Percentiles rank a stretch among this genome's conserved stretches.
Conservation (phyloP, 768 basidiomycete genomes). For the Serendipita vermifera region DNA sequence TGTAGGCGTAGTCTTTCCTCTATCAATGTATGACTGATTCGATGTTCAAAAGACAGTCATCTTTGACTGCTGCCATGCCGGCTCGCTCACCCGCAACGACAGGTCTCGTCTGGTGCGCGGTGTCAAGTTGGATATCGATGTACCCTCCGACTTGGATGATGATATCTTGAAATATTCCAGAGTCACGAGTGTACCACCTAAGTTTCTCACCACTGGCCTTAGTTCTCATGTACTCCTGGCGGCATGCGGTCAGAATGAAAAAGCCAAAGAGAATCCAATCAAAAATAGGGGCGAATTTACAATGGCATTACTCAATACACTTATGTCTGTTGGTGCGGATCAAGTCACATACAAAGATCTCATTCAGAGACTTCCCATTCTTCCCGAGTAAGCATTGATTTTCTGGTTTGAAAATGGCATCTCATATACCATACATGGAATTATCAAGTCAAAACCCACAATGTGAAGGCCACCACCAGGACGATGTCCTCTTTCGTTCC, state of each 20-base stretch:
- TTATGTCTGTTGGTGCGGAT: conserved; percentile 36
- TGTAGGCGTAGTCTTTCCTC: conserved; percentile 18
- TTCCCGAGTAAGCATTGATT: conserved; percentile 3
- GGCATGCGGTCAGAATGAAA: conserved; percentile 42
- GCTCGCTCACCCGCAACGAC: conserved; percentile 24
- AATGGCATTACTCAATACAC: conserved; percentile 36
- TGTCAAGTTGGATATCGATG: too few species aligned
- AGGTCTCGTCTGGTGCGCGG: too few species aligned
- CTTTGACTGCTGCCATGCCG: conserved; percentile 52
- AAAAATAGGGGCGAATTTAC: conserved; percentile 56
- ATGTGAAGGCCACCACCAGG: conserved; percentile 37
- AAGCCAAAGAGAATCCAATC: conserved; percentile 46
- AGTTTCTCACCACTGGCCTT: conserved; percentile 33
- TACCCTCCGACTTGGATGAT: too few species aligned
- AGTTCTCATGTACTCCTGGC: conserved; percentile 41
- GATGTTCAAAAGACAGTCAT: conserved; percentile 36
- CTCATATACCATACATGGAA: too few species aligned
- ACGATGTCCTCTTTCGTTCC: conserved; percentile 41
- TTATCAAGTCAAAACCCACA: conserved; percentile 36
- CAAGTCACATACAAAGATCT: conserved; percentile 38
- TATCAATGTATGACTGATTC: conserved; percentile 26
- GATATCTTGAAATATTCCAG: conserved; percentile 39
- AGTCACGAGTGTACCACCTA: conserved; percentile 27
- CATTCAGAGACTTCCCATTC: conserved; percentile 15
- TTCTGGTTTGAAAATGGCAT: too few species aligned